Percentiles rank a stretch among this genome's conserved stretches.
These are phyloP conservation scores for Botrytis fragariae DNA, from an alignment of 2,329 filamentous ascomycete species.

Conservation along the genomic window DNA sequence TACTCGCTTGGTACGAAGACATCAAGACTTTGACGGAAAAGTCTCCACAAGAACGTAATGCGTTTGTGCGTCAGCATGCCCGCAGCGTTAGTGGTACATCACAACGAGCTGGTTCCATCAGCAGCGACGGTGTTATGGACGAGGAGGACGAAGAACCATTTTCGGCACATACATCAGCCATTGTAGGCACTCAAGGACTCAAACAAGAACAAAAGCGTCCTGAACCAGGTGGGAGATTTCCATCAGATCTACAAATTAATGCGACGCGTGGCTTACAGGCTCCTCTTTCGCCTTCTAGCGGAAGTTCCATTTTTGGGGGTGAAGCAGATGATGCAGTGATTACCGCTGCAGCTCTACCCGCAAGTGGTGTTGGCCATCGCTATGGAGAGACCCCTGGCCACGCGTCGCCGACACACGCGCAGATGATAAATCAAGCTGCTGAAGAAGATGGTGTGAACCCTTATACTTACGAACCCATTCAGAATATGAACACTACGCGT, in stretches of 20 bases:
- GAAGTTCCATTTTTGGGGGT: constrained; percentile 61
- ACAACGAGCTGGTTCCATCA: constrained; percentile 57
- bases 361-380: constrained; percentile 28
- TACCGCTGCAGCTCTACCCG: constrained; percentile 49
- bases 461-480: constrained; percentile 45
- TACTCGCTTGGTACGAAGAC: constrained; percentile 92
- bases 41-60: constrained; percentile 81
- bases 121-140: constrained; percentile 74
- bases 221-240: constrained; percentile 93
- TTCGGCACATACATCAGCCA: constrained; percentile 54
- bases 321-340: constrained; percentile 52
- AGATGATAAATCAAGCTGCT: constrained; percentile 50
- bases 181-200: constrained; percentile 46
- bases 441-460: constrained; percentile 57
- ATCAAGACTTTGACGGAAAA: constrained; percentile 88
- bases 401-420: constrained; percentile 50
- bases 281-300: constrained; percentile 76
- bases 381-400: constrained; percentile 36
- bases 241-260: constrained; percentile 86
- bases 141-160: constrained; percentile 69
- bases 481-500: constrained; percentile 20
- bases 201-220: constrained; percentile 64
- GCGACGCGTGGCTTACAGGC: constrained; percentile 74
- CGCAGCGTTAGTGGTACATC: constrained; percentile 71
- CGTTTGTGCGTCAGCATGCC: constrained; percentile 80